phyloP scores from a whole-genome alignment of 208 protist species.

The Trypanosoma brucei region DNA sequence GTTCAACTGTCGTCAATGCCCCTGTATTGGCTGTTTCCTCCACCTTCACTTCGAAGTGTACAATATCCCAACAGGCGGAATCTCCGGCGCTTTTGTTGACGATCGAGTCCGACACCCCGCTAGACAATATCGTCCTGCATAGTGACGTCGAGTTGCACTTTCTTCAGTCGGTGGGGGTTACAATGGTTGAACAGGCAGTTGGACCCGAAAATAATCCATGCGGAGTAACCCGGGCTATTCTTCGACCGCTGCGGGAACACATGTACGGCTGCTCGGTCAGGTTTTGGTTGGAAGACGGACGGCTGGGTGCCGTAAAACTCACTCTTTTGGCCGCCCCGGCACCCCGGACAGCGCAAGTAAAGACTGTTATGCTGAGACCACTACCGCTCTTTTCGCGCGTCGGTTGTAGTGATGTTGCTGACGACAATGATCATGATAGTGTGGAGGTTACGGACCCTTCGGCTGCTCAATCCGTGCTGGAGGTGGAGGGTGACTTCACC shows the following conservation, averaged over 20 bases:
- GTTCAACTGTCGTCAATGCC: slow-evolving; percentile 12
- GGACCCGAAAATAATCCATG: slow-evolving; percentile 4
- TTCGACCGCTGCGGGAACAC: slow-evolving; percentile 3
- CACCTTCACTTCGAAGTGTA: slow-evolving; percentile 52
- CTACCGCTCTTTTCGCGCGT: slow-evolving; percentile 70
- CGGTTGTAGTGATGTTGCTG: slow-evolving; percentile 7
- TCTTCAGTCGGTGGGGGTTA: slow-evolving; percentile 31
- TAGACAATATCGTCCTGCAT: slow-evolving; percentile 48
- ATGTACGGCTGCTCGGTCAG: slow-evolving; percentile 15
- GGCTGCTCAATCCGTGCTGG: slow-evolving; percentile 40
- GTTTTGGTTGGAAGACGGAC: slow-evolving; percentile 57
- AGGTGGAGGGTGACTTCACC: slow-evolving; percentile 44
- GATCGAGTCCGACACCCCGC: slow-evolving; percentile 51
- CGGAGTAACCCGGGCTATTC: slow-evolving; percentile 12
- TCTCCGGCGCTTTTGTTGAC: slow-evolving; percentile 50
- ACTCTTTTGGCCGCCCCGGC: slow-evolving; percentile 39
- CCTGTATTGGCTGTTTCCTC: slow-evolving; percentile 52
- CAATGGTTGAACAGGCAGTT: slow-evolving; percentile 27
- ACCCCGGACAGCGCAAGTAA: slow-evolving; percentile 73
- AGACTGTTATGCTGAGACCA: slow-evolving; percentile 45
- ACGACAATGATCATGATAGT: neutral
- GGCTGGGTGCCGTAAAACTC: slow-evolving; percentile 35
- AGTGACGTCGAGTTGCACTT: slow-evolving; percentile 39
- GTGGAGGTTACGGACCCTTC: neutral
- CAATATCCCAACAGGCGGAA: slow-evolving; percentile 40